Conservation (phyloP, 495 filamentous ascomycete genomes). For the Pyrenula aspistea region DNA sequence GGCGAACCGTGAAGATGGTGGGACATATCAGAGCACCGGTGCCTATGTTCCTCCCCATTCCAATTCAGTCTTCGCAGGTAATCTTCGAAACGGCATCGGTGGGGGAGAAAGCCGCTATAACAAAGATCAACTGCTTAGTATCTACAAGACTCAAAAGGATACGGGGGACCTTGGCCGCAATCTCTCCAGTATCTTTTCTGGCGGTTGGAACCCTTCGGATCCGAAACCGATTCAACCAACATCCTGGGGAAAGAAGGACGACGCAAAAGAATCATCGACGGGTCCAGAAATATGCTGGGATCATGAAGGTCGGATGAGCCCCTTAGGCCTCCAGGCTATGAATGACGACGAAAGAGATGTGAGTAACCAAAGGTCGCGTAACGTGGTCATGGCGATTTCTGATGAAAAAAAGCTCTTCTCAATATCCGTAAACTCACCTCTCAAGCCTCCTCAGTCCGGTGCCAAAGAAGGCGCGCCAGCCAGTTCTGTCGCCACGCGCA, state of each 20-base stretch:
- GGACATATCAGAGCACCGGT: constrained; percentile 35
- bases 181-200: constrained; percentile 57
- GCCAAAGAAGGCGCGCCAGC: constrained; percentile 52
- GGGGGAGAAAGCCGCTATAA: constrained; percentile 55
- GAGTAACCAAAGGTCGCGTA: constrained; percentile 15
- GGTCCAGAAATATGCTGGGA: constrained; percentile 90
- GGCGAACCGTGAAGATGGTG: constrained; percentile 34
- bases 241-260: constrained; percentile 67
- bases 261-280: constrained; percentile 46
- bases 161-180: constrained; percentile 46
- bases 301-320: constrained; percentile 53
- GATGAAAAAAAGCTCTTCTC: constrained; percentile 49
- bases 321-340: constrained; percentile 66
- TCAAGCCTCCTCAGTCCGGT: constrained; percentile 65
- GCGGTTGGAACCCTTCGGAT: constrained; percentile 63
- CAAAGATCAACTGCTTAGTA: constrained; percentile 68
- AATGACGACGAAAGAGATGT: constrained; percentile 77
- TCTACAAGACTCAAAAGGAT: constrained; percentile 52
- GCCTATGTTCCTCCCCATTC: constrained; percentile 52
- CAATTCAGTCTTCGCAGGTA: constrained; percentile 34
- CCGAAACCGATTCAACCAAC: constrained; percentile 48
- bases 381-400: not conserved
- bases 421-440: constrained; percentile 78
- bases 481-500: constrained; percentile 51
- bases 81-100: constrained; percentile 40